Evolutionary conservation across 805 yeast species (phyloP).

Genomic region (Cyberlindnera lachancei): DNA sequence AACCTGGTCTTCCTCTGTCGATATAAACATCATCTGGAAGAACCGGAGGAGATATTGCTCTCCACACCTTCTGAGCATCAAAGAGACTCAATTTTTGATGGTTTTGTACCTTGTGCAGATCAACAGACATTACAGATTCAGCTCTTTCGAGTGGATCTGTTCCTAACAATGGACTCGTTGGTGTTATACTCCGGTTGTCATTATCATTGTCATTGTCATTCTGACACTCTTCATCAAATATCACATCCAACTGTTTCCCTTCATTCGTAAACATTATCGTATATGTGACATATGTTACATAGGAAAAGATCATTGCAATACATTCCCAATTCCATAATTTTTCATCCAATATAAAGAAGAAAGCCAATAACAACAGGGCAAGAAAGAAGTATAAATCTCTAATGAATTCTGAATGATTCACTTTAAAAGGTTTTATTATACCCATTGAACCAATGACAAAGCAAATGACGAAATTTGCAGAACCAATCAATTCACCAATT

Average conservation of each 20-base stretch:
- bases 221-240: constrained; percentile 6
- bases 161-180: neutral
- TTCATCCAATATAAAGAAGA: constrained; percentile 50
- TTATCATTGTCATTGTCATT: neutral
- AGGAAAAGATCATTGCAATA: constrained; percentile 44
- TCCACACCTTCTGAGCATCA: constrained; percentile 31
- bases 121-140: constrained; percentile 10
- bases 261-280: constrained; percentile 38
- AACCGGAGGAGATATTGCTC: constrained; percentile 1
- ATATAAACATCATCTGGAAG: neutral
- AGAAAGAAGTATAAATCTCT: constrained; percentile 58
- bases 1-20: neutral
- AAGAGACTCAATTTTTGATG: constrained; percentile 28
- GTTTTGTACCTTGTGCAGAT: constrained; percentile 15
- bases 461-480: constrained; percentile 74
- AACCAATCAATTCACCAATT: constrained; percentile 85
- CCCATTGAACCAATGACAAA: constrained; percentile 79
- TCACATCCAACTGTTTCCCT: constrained; percentile 18
- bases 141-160: neutral
- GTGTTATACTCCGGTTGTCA: too few relatives aligned
- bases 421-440: constrained; percentile 55
- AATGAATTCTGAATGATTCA: constrained; percentile 43
- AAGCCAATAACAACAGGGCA: constrained; percentile 38
- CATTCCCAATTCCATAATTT: constrained; percentile 50
- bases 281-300: constrained; percentile 47